Conservation (phyloP, 768 basidiomycete species). For the Boletus pseudo-olivaceus region DNA sequence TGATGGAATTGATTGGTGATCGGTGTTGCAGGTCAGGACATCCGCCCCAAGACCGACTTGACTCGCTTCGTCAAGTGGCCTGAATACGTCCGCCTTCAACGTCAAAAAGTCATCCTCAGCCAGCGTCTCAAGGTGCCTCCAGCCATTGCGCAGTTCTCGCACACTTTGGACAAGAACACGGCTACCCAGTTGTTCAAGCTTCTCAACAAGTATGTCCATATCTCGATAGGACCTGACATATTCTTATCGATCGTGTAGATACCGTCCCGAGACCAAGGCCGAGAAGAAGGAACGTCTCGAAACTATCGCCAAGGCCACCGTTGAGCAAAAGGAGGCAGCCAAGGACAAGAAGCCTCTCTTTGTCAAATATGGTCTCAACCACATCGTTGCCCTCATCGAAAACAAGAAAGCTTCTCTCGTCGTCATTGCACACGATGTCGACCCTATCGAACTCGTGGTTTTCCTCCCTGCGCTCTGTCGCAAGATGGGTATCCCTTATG, state of each 20-base stretch:
- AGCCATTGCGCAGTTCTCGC: constrained; percentile 95
- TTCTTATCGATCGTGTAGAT: constrained; percentile 30
- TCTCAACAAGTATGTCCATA: constrained; percentile 69
- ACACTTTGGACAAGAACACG: constrained; percentile 99
- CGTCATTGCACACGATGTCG: constrained; percentile 95
- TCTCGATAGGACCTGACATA: neutral
- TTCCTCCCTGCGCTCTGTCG: constrained; percentile 97
- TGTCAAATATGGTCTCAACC: constrained; percentile 97
- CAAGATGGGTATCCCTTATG: constrained; percentile 99
- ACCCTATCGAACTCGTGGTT: constrained; percentile 98
- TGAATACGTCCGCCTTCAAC: constrained; percentile 95
- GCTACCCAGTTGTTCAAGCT: constrained; percentile 98
- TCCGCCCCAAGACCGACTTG: constrained; percentile 84
- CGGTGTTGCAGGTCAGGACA: constrained; percentile 74
- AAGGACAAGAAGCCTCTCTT: constrained; percentile 94
- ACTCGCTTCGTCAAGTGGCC: constrained; percentile 99
- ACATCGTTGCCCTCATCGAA: constrained; percentile 92
- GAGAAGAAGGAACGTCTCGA: constrained; percentile 96
- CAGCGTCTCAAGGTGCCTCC: constrained; percentile 98
- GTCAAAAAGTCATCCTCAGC: constrained; percentile 97
- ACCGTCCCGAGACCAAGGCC: constrained; percentile 89
- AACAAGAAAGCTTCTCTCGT: constrained; percentile 97
- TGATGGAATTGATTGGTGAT: neutral
- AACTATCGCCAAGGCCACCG: constrained; percentile 70
- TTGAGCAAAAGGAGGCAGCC: constrained; percentile 71